Percentiles rank a stretch among this genome's conserved stretches.
Conservation (phyloP, 768 basidiomycete species). For the Kwoniella sp. region DNA sequence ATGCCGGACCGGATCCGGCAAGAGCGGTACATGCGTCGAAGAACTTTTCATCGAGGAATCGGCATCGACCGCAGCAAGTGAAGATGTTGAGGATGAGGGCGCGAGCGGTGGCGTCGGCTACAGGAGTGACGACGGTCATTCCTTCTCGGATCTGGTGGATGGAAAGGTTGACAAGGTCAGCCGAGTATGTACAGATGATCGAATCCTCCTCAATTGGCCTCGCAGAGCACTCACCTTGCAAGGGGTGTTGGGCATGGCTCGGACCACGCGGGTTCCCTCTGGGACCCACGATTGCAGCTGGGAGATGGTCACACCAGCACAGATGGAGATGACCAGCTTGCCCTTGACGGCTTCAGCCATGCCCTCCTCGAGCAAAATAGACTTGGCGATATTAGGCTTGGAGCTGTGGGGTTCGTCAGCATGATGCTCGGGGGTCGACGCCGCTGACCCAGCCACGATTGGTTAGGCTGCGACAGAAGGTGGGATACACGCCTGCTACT, state of each 20-base stretch:
- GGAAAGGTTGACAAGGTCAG: too few species aligned
- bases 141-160: slow-evolving; percentile 84
- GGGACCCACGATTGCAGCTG: slow-evolving; percentile 73
- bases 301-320: slow-evolving; percentile 87
- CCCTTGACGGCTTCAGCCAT: slow-evolving; percentile 77
- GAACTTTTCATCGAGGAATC: slow-evolving; percentile 95
- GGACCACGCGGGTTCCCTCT: slow-evolving; percentile 74
- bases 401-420: slow-evolving; percentile 63
- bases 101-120: slow-evolving; percentile 61
- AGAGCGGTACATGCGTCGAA: slow-evolving; percentile 98
- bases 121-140: slow-evolving; percentile 87
- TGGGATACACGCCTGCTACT: slow-evolving; percentile 28
- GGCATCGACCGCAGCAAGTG: slow-evolving; percentile 91
- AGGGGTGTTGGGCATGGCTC: slow-evolving; percentile 98
- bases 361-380: slow-evolving; percentile 68
- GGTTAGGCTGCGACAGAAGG: background rate
- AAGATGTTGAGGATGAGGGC: slow-evolving; percentile 85
- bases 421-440: too few species aligned
- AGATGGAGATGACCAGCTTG: slow-evolving; percentile 92
- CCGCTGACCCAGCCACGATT: too few species aligned
- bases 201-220: too few species aligned
- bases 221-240: slow-evolving; percentile 77
- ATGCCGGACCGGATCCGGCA: slow-evolving; percentile 92
- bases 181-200: too few species aligned
- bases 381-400: slow-evolving; percentile 81